Evolutionary conservation across 1,284 basidiomycete genomes (phyloP).

Genomic region (Boletus semigastroideus): DNA sequence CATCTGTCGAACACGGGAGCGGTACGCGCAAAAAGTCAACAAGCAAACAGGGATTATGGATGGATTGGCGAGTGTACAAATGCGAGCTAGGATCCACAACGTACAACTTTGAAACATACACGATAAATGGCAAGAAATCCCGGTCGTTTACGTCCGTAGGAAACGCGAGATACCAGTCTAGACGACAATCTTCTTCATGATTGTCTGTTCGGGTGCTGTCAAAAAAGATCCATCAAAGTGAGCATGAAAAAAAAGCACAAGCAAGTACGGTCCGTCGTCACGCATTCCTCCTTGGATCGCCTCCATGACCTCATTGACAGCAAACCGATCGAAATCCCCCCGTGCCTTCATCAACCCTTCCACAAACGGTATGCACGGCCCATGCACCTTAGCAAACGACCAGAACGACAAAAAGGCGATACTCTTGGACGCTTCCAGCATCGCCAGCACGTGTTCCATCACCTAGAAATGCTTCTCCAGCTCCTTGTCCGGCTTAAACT

Average conservation of each 20-base stretch:
- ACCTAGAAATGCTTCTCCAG: slow-evolving; percentile 85
- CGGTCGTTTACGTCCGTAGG: slow-evolving; percentile 37
- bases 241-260: slow-evolving; percentile 1
- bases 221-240: slow-evolving; percentile 4
- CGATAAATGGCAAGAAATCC: neutral
- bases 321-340: slow-evolving; percentile 86
- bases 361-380: slow-evolving; percentile 90
- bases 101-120: too few relatives aligned
- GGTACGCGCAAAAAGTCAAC: too few relatives aligned
- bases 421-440: slow-evolving; percentile 89
- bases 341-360: slow-evolving; percentile 88
- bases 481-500: slow-evolving; percentile 78
- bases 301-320: slow-evolving; percentile 93
- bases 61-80: too few relatives aligned
- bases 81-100: too few relatives aligned
- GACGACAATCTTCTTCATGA: slow-evolving; percentile 83
- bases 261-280: slow-evolving; percentile 71
- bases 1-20: too few relatives aligned
- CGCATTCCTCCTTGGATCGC: slow-evolving; percentile 82
- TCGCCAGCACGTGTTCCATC: slow-evolving; percentile 79
- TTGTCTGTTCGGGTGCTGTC: slow-evolving; percentile 72
- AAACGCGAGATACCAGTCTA: slow-evolving; percentile 75
- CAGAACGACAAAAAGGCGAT: slow-evolving; percentile 95
- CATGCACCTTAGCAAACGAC: slow-evolving; percentile 95
- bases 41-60: too few relatives aligned